Base-by-base conservation (phyloP, 345 rosid species). In the Fremontodendron californicum region DNA sequence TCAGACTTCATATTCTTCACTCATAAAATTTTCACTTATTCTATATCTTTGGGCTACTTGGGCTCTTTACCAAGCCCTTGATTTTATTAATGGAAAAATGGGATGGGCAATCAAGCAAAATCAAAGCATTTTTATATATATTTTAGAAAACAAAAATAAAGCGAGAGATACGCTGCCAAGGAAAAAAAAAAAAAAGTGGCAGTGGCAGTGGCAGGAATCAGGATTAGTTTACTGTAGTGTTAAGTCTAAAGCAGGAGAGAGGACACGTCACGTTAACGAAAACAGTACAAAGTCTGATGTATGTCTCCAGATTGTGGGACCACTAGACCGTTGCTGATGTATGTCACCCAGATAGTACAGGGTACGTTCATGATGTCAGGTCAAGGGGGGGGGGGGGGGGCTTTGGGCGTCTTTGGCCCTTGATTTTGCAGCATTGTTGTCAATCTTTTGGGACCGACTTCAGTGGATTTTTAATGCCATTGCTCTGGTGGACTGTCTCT, bases 241-340 rank as follows among this genome's bases (percentile, higher is more conserved):
- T 0, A 21, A 5, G 68, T 58, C 18, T 58, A 6, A 25, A 35
- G 69, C 11, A 16, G 9, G 1, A 16, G 25, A 1, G 25, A 16
- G 68, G 68, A 16, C 18, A 42, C 18, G 39, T 43, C 54, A 45
- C 35, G 4, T 45, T 46, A 25, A 8, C 69, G 11, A 13, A 45
- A 5, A 69, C 54, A 29, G 39, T 46, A 7, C 74, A 43, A 6
- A 45, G 37, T 5, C 12, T 27, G n/a, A n/a, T n/a, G 1, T 13
- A 1, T 43, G 73, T 71, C 73, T 43, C 55, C n/a, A 35, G 25
- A 19, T 23, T 9, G 75, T 75, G 76, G 64, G 78, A 75, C 80
- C 80, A 75, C 25, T 43, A 35, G 78, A 72, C 80, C 82, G 80
- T 78, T 78, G 78, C 49, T 71, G 71, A 40, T 33, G 54, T 40